Conservation (phyloP, 108 stramenopile species). For the Discostella stelligeroides region DNA sequence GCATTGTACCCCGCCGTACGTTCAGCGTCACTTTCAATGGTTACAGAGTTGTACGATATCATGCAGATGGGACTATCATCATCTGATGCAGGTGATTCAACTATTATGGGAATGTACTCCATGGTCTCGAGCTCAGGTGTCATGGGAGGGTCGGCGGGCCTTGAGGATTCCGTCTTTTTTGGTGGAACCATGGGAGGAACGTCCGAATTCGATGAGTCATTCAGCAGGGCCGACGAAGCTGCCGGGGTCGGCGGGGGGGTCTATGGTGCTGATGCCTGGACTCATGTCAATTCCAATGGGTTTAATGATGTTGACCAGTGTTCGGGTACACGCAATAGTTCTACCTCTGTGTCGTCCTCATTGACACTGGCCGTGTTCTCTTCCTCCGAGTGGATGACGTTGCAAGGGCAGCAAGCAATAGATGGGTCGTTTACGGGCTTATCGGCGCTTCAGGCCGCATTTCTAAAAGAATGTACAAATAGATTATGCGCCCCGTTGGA, state of each 20-base stretch:
- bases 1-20: constrained; percentile 81
- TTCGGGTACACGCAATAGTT: constrained; percentile 20
- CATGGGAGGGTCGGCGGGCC: constrained; percentile 73
- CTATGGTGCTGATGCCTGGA: constrained; percentile 58
- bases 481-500: constrained; percentile 76
- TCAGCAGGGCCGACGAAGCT: constrained; percentile 35
- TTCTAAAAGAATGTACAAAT: constrained; percentile 65
- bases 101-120: constrained; percentile 33
- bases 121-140: constrained; percentile 52
- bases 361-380: constrained; percentile 67
- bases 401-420: constrained; percentile 54
- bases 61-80: constrained; percentile 63
- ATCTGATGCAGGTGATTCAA: constrained; percentile 52
- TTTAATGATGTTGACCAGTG: constrained; percentile 7
- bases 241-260: constrained; percentile 38
- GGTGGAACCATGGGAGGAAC: constrained; percentile 19
- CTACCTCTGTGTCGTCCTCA: constrained; percentile 31
- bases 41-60: constrained; percentile 68
- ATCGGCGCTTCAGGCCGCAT: constrained; percentile 67
- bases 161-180: constrained; percentile 66
- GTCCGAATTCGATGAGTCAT: constrained; percentile 12
- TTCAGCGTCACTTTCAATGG: constrained; percentile 69
- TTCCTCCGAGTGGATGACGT: constrained; percentile 71
- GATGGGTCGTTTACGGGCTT: constrained; percentile 54
- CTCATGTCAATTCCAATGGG: constrained; percentile 29